Evolutionary conservation across 2,329 filamentous ascomycete species (phyloP), one percentile per base, ranked within the genome.

Genomic region (Phialophora verrucosa): DNA sequence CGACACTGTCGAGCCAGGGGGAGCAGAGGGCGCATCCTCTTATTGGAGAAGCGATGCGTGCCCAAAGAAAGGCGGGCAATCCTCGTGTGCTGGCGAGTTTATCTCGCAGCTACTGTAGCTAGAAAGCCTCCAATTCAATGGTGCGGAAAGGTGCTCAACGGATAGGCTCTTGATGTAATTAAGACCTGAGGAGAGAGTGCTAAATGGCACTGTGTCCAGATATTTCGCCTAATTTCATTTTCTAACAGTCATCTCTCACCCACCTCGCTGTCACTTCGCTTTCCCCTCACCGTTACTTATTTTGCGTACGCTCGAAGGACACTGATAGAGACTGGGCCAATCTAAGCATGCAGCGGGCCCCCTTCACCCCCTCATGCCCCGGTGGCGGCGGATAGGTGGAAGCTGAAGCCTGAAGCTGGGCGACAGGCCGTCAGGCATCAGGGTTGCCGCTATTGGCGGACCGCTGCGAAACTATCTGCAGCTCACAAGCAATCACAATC

Each of bases 31-130:
- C 38, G 38, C 17, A 44, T 44, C 38, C 6, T 44, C 38, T 44
- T 44, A 44, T 44, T 44, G 38, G 44, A 58, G 35, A 27, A 44
- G 23, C 55, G 32, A 44, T 44, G 20, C 35, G 35, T 58, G 55
- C 23, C 23, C 38, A 58, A 44, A 58, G 35, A 17, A 31, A 44
- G 55, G 35, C 38, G 23, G 35, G 44, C 29, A 44, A 44, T 44
- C 38, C 38, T 44, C 38, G 38, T 20, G 38, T 3, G 38, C 38
- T 44, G 38, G 38, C 17, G 17, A 44, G 38, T 44, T 44, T 17
- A 5, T 44, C 11, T 44, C 2, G 6, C 17, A n/a, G 38, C 38
- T 11, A 42, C 23, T 25, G 23, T 25, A 2, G 17, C 17, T 10
- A n/a, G 38, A 44, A n/a, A 44, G 17, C 38, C 17, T 6, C 38